A percentile compares a stretch with the other conserved stretches of the same genome.
phyloP scores from a whole-genome alignment of 1,139 yeast genomes.

The Pichia sp. region DNA sequence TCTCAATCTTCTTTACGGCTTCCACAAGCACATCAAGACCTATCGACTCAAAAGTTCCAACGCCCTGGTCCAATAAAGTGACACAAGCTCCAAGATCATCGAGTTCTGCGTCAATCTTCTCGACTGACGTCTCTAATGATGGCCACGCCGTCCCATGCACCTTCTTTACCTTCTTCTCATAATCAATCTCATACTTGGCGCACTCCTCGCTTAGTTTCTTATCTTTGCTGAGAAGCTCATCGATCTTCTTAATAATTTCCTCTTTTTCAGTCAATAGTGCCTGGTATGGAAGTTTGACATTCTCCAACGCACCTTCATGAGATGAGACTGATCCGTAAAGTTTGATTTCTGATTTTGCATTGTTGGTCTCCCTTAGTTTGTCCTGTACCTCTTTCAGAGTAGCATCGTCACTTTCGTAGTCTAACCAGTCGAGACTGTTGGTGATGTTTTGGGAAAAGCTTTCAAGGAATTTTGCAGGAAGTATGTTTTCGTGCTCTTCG shows the following conservation, averaged over 20 bases:
- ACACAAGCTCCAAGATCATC: slow-evolving; percentile 35
- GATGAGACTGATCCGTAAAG: slow-evolving; percentile 35
- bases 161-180: slow-evolving; percentile 32
- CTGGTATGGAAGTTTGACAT: slow-evolving; percentile 8
- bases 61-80: not conserved
- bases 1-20: not conserved
- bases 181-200: slow-evolving; percentile 43
- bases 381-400: slow-evolving; percentile 23
- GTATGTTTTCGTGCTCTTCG: slow-evolving; percentile 43
- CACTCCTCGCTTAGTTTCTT: slow-evolving; percentile 37
- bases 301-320: not conserved
- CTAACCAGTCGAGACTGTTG: slow-evolving; percentile 73
- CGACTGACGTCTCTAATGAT: slow-evolving; percentile 36
- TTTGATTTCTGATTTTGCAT: slow-evolving; percentile 37
- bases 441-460: slow-evolving; percentile 39
- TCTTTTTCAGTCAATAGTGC: not conserved
- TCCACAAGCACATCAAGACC: not conserved
- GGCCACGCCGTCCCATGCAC: slow-evolving; percentile 10
- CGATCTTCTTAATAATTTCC: not conserved
- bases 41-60: not conserved
- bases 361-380: slow-evolving; percentile 23
- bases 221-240: slow-evolving; percentile 5
- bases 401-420: slow-evolving; percentile 63
- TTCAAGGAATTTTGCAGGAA: slow-evolving; percentile 37
- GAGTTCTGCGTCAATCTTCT: slow-evolving; percentile 37